Conservation (phyloP, 176 grass and related monocot genomes). For the Oryza brachyantha region DNA sequence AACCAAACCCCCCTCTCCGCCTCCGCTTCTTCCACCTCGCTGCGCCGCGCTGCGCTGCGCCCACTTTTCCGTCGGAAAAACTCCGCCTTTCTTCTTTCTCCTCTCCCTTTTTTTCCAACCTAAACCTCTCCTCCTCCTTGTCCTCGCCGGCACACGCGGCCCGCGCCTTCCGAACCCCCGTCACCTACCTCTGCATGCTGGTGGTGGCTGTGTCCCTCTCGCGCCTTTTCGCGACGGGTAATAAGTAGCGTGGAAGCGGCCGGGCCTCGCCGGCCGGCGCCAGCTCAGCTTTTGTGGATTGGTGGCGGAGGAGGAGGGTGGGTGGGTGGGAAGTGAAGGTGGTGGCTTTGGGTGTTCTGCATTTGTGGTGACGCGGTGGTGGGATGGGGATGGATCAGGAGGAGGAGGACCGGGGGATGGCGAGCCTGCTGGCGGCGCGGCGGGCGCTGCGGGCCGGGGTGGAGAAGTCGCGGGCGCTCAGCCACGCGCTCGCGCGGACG, state of each 20-base stretch:
- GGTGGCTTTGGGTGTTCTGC: not conserved
- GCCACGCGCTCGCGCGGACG: conserved; percentile 32
- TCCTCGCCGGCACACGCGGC: not conserved
- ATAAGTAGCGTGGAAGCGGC: not conserved
- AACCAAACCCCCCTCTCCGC: too few species aligned
- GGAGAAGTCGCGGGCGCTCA: conserved; percentile 44
- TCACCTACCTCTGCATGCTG: conserved; percentile 27
- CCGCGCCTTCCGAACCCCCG: conserved; percentile 7
- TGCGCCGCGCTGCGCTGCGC: not conserved
- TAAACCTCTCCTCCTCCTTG: conserved; percentile 21
- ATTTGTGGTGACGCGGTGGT: not conserved
- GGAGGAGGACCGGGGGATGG: conserved; percentile 17
- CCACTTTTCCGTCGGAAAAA: not conserved
- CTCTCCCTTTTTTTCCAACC: conserved; percentile 46
- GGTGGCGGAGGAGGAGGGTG: not conserved
- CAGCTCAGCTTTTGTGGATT: not conserved
- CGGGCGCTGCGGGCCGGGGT: conserved; percentile 38
- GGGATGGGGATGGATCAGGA: not conserved
- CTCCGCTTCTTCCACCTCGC: not conserved
- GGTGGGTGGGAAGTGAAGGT: not conserved
- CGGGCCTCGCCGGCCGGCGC: not conserved
- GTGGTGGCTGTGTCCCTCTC: not conserved
- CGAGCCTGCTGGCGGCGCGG: conserved; percentile 47
- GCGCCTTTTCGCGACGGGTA: not conserved
- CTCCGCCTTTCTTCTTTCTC: not conserved